Conservation (phyloP, 208 protist species). For the Leishmania mexicana region DNA sequence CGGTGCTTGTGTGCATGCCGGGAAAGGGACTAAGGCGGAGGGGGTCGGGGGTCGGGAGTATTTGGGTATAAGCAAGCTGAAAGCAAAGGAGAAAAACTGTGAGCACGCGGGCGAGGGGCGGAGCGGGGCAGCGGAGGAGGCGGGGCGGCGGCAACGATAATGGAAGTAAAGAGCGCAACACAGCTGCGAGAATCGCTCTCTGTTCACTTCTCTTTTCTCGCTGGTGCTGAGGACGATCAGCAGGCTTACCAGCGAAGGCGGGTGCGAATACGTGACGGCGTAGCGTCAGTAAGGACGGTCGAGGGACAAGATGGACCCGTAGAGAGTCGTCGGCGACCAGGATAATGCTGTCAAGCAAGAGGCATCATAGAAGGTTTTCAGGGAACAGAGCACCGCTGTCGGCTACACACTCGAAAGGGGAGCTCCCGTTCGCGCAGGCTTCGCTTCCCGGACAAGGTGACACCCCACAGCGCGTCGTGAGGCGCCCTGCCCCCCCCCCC, state of each 20-base stretch:
- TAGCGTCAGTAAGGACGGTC: background rate
- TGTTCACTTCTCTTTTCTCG: too few relatives aligned
- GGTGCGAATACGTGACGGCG: background rate
- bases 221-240: background rate
- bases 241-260: background rate
- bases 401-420: background rate
- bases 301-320: background rate
- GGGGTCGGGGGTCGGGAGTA: background rate
- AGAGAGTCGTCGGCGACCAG: background rate
- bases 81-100: background rate
- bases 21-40: background rate
- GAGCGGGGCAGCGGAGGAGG: background rate
- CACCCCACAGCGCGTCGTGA: background rate
- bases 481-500: background rate
- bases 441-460: background rate
- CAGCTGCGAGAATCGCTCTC: background rate
- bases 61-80: background rate
- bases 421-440: background rate
- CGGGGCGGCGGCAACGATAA: background rate
- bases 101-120: too few relatives aligned
- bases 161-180: background rate
- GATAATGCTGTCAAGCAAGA: background rate
- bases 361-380: background rate
- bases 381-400: background rate
- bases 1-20: background rate